Conservation (phyloP, 495 filamentous ascomycete species). For the Lichina pygmaea region DNA sequence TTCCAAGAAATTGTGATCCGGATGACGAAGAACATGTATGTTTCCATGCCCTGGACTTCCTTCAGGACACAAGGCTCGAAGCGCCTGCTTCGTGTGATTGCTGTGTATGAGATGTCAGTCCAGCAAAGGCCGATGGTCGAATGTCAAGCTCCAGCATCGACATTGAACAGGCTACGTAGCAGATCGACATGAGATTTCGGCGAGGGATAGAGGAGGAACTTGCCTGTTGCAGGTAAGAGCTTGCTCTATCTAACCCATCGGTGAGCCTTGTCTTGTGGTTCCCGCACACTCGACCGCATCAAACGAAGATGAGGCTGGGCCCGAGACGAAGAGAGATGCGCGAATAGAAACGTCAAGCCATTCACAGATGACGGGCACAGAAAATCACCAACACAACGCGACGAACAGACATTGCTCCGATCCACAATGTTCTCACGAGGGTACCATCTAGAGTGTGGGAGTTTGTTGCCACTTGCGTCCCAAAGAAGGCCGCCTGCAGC, state of each 20-base stretch:
- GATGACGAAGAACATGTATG: slow-evolving; percentile 73
- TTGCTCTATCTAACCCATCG: slow-evolving; percentile 24
- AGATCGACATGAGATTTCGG: too few species aligned
- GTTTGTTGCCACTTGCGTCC: too few species aligned
- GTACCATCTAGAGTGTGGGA: too few species aligned
- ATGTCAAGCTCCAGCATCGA: too few species aligned
- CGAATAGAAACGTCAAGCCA: background rate
- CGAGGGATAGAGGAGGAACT: background rate
- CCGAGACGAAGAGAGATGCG: background rate
- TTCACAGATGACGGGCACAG: too few species aligned
- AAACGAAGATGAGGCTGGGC: background rate
- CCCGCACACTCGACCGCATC: background rate
- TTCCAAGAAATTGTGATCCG: slow-evolving; percentile 83
- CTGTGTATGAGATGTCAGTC: slow-evolving; percentile 13
- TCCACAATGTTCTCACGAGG: too few species aligned
- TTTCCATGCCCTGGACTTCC: slow-evolving; percentile 62
- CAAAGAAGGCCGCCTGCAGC: too few species aligned
- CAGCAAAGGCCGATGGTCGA: too few species aligned
- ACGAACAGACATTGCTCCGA: too few species aligned
- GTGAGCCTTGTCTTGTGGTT: background rate
- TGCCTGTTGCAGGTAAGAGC: slow-evolving; percentile 57
- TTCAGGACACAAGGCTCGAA: slow-evolving; percentile 54
- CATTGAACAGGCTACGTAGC: too few species aligned
- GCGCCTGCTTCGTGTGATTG: slow-evolving; percentile 69
- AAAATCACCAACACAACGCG: too few species aligned